Conservation (phyloP, 805 yeast species). For the Spencermartinsiella europaea region DNA sequence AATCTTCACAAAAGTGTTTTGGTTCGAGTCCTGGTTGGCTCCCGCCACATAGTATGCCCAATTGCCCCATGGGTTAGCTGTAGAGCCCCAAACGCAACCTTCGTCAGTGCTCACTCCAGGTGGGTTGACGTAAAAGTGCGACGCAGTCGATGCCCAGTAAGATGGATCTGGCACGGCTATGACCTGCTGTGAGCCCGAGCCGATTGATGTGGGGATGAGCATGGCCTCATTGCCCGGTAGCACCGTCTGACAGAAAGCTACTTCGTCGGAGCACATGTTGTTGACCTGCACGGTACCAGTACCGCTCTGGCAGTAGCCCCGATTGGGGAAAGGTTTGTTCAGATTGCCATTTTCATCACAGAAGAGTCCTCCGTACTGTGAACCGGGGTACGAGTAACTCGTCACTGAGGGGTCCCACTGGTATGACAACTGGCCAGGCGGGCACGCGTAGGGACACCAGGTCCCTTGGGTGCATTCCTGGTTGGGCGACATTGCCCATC, state of each 20-base stretch:
- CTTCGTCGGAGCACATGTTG: conserved; percentile 52
- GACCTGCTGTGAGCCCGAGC: conserved; percentile 41
- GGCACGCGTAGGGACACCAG: conserved; percentile 90
- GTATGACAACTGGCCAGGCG: conserved; percentile 79
- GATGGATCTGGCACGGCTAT: conserved; percentile 76
- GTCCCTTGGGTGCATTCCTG: conserved; percentile 67
- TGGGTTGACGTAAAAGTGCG: conserved; percentile 90
- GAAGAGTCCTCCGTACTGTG: conserved; percentile 77
- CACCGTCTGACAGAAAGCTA: conserved; percentile 89
- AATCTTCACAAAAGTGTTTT: conserved; percentile 73
- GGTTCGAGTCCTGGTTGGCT: conserved; percentile 66
- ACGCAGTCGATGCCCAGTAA: conserved; percentile 82
- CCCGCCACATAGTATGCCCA: conserved; percentile 96
- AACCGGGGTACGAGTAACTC: conserved; percentile 68
- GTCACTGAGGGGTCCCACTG: conserved; percentile 83
- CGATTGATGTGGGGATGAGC: conserved; percentile 77
- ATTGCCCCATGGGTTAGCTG: conserved; percentile 67
- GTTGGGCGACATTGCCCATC: conserved; percentile 85
- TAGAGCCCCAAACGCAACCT: conserved; percentile 90
- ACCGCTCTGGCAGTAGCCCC: conserved; percentile 70
- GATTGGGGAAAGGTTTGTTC: conserved; percentile 52
- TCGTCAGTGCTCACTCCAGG: conserved; percentile 88
- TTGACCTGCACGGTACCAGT: conserved; percentile 63
- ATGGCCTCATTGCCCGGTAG: conserved; percentile 92
- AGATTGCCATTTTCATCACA: conserved; percentile 69